These are phyloP conservation scores for Lepidium didymum DNA, from an alignment of 345 rosid genomes.

Conservation along the genomic window DNA sequence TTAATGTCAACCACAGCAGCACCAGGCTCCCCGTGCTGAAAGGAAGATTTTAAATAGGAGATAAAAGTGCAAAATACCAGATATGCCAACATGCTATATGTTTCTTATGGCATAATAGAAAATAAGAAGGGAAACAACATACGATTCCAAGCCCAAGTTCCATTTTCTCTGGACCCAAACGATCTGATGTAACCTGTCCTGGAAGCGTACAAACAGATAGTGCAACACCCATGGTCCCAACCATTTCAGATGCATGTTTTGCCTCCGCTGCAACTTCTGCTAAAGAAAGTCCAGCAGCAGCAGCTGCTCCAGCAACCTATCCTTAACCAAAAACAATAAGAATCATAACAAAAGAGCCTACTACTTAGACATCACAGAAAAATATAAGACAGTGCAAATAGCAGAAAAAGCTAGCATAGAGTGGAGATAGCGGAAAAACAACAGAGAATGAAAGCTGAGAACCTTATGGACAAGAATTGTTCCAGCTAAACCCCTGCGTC, in stretches of 20 bases:
- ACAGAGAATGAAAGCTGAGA: conserved; percentile 6
- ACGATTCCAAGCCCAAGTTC: conserved; percentile 95
- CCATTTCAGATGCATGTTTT: conserved; percentile 62
- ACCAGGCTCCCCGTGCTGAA: conserved; percentile 91
- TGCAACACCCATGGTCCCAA: conserved; percentile 93
- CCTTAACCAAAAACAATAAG: conserved; percentile 9
- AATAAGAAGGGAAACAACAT: conserved; percentile 30
- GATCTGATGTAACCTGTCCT: conserved; percentile 72
- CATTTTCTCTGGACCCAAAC: conserved; percentile 75
- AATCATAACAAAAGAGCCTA: background rate
- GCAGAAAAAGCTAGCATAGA: background rate
- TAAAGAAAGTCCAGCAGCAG: conserved; percentile 65
- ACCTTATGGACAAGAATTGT: conserved; percentile 93
- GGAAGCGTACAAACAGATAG: conserved; percentile 77
- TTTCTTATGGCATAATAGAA: background rate
- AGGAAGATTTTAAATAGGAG: background rate
- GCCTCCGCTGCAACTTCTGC: conserved; percentile 67
- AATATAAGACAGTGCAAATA: background rate
- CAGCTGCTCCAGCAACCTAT: conserved; percentile 89
- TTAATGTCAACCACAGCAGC: conserved; percentile 85
- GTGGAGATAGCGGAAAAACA: background rate
- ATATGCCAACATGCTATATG: background rate
- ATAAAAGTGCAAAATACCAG: background rate
- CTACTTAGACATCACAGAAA: background rate
- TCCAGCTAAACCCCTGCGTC: conserved; percentile 96